Evolutionary conservation across 2,329 filamentous ascomycete species (phyloP).

Genomic region (Colletotrichum sojae): DNA sequence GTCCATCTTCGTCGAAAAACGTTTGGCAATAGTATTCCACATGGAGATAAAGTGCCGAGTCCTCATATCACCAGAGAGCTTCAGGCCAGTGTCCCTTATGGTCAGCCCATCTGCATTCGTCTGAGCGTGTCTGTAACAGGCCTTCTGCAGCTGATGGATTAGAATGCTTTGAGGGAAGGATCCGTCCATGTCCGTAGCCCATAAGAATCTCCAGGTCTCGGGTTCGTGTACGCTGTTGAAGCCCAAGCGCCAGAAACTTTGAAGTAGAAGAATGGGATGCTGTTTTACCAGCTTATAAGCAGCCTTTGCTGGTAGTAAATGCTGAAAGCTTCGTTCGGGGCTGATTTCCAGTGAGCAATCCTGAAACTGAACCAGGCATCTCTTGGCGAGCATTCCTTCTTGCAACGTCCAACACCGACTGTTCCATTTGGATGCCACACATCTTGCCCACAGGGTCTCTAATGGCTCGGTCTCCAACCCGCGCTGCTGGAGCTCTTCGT

Average conservation of each 20-base stretch:
- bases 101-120: background rate
- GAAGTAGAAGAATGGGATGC: background rate
- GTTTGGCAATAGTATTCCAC: background rate
- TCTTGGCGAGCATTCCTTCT: constrained; percentile 1
- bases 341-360: background rate
- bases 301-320: background rate
- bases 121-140: background rate
- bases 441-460: background rate
- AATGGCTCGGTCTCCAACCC: background rate
- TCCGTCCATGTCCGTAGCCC: no score
- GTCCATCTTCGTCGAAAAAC: background rate
- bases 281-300: background rate
- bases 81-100: background rate
- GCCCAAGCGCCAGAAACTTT: background rate
- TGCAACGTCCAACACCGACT: constrained; percentile 5
- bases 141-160: background rate
- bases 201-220: no score
- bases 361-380: background rate
- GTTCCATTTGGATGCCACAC: constrained; percentile 6
- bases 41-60: background rate
- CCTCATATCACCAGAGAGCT: fast-evolving
- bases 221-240: no score
- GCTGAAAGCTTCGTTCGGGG: no score
- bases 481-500: background rate
- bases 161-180: background rate